phyloP scores from a whole-genome alignment of 2,329 filamentous ascomycete species.

The Cadophora gregata region DNA sequence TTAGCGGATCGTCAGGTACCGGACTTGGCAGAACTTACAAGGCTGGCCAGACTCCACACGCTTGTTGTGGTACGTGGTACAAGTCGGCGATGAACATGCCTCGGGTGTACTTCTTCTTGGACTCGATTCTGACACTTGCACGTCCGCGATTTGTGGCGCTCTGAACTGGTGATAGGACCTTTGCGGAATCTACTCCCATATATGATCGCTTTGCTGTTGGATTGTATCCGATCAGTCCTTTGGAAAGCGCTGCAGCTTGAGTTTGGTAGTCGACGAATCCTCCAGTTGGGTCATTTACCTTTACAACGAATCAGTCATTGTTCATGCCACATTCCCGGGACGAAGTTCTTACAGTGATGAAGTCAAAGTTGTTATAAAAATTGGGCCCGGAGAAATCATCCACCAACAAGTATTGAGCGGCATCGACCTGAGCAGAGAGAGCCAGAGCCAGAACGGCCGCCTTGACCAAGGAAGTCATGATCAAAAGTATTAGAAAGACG shows the following conservation, averaged over 20 bases:
- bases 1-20: neutral
- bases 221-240: slow-evolving; percentile 61
- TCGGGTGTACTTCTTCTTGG: slow-evolving; percentile 65
- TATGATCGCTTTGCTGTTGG: slow-evolving; percentile 57
- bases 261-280: slow-evolving; percentile 69
- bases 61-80: slow-evolving; percentile 72
- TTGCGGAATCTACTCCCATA: slow-evolving; percentile 68
- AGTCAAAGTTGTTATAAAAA: slow-evolving; percentile 56
- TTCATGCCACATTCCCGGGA: neutral
- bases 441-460: slow-evolving; percentile 33
- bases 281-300: slow-evolving; percentile 62
- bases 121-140: slow-evolving; percentile 68
- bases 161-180: slow-evolving; percentile 37
- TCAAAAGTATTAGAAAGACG: slow-evolving; percentile 24
- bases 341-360: slow-evolving; percentile 50
- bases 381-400: slow-evolving; percentile 49
- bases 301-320: neutral
- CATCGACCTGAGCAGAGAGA: slow-evolving; percentile 26
- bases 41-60: slow-evolving; percentile 76
- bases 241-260: slow-evolving; percentile 54
- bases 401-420: slow-evolving; percentile 28
- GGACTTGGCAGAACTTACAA: slow-evolving; percentile 41
- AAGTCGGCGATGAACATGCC: slow-evolving; percentile 75
- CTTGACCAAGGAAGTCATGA: slow-evolving; percentile 27
- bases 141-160: slow-evolving; percentile 48